A percentile compares a stretch with the other conserved stretches of the same genome.
phyloP scores from a whole-genome alignment of 2,329 filamentous ascomycete species.

The Trichoderma sp. region DNA sequence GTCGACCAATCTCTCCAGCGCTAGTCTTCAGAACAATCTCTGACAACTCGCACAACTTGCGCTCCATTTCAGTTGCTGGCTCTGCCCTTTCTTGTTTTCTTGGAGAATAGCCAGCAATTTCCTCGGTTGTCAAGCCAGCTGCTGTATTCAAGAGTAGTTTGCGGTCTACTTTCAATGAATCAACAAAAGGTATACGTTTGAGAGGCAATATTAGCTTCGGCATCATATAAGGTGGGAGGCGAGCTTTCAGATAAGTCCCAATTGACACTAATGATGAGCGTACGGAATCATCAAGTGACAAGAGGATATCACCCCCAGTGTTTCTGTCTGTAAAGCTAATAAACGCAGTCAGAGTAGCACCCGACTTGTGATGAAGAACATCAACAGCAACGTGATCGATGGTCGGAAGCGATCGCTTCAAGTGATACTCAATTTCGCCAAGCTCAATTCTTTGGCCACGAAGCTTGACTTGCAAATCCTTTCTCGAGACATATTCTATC shows the following conservation, averaged over 20 bases:
- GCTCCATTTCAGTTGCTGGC: constrained; percentile 30
- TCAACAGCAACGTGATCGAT: constrained; percentile 23
- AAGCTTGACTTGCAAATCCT: constrained; percentile 25
- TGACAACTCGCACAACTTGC: constrained; percentile 36
- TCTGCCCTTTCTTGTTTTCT: not conserved
- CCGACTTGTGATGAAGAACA: constrained; percentile 6
- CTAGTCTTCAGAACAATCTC: constrained; percentile 39
- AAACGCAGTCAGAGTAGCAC: constrained; percentile 15
- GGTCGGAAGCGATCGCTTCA: not conserved
- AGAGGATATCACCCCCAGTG: not conserved
- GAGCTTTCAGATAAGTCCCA: constrained; percentile 2
- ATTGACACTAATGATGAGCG: constrained; percentile 5
- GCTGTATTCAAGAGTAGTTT: constrained; percentile 9
- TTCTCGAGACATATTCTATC: constrained; percentile 21
- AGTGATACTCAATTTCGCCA: constrained; percentile 23
- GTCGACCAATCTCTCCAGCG: constrained; percentile 34
- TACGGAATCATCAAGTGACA: not conserved
- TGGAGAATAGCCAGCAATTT: not conserved
- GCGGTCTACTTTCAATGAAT: constrained; percentile 29
- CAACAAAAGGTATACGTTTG: constrained; percentile 29
- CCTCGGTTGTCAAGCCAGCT: constrained; percentile 4
- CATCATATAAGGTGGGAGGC: constrained; percentile 33
- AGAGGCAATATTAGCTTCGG: constrained; percentile 31
- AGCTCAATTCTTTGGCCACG: constrained; percentile 27
- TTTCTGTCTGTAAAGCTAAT: not conserved